Evolutionary conservation across 176 grass and related monocot genomes (phyloP).

Genomic region (sorghum (Sorghum bicolor)): DNA sequence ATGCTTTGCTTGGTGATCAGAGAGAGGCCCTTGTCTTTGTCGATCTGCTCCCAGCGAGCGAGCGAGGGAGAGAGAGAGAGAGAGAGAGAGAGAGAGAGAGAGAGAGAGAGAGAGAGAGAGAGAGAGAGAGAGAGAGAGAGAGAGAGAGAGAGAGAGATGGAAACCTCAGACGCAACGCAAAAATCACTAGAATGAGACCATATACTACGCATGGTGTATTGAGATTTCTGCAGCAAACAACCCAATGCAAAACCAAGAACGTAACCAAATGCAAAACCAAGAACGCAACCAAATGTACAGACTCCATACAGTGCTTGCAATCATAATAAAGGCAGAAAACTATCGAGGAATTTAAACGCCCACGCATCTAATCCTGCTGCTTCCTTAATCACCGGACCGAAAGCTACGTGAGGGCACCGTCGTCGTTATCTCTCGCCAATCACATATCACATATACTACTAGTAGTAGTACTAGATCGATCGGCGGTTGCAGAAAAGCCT

Average conservation of each 20-base stretch:
- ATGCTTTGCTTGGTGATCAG: too few species aligned
- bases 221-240: background rate
- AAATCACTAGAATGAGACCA: too few species aligned
- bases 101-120: too few species aligned
- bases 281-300: background rate
- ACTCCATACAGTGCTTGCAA: background rate
- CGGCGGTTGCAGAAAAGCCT: constrained; percentile 25
- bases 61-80: too few species aligned
- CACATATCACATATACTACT: background rate
- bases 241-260: background rate
- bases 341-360: background rate
- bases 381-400: background rate
- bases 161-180: too few species aligned
- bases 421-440: background rate
- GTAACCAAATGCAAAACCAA: background rate
- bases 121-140: too few species aligned
- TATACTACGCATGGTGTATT: too few species aligned
- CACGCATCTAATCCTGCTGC: background rate
- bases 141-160: too few species aligned
- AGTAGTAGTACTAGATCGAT: background rate
- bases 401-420: constrained; percentile 12
- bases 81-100: too few species aligned
- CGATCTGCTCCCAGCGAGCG: too few species aligned
- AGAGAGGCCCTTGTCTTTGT: too few species aligned
- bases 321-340: background rate